Base-by-base conservation (phyloP, 2,329 filamentous ascomycete species). In the Neonectria magnoliae region DNA sequence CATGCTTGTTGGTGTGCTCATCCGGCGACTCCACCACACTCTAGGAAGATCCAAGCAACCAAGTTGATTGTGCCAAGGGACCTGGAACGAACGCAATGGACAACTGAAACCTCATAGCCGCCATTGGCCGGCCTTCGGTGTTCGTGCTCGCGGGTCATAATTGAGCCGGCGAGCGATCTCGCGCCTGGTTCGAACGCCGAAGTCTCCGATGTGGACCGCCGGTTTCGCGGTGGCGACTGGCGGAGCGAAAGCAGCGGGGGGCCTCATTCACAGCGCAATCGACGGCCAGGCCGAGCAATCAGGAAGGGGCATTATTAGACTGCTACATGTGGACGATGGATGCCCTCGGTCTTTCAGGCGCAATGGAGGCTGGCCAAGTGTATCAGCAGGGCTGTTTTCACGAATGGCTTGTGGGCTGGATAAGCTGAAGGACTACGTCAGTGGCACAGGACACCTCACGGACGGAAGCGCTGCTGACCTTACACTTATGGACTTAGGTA, bases 231-330 rank as follows among this genome's bases (percentile, higher is more conserved):
- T 53, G 54, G 60, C 60, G 50, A 58, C 48, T 48, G 29, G 29
- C 29, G 31, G 48, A 50, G 11, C 36, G n/a, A 22, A 45, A 38
- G 27, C 22, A 58, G 25, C 20, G 52, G 20, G 55, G 45, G 38
- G 18, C 47, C 57, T 48, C 50, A 58, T 57, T 48, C 33, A 27
- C 36, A 38, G 60, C 60, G 60, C 55, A 56, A 58, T 63, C 55
- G 50, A 55, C 60, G 55, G 60, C 50, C 60, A 14, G 50, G n/a
- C 51, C 25, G 38, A 42, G 48, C 45, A 44, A 45, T 16, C 2
- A 27, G 31, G 29, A 53, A 22, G 25, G 52, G 31, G 22, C 45
- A 47, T 52, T 33, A 47, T 52, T 33, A 16, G 16, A 18, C 31
- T 9, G 29, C n/a, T 33, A 44, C n/a, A n/a, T n/a, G n/a, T n/a